Base-by-base conservation (phyloP, 73 alveolate genomes). In the Paramecium caudatum region DNA sequence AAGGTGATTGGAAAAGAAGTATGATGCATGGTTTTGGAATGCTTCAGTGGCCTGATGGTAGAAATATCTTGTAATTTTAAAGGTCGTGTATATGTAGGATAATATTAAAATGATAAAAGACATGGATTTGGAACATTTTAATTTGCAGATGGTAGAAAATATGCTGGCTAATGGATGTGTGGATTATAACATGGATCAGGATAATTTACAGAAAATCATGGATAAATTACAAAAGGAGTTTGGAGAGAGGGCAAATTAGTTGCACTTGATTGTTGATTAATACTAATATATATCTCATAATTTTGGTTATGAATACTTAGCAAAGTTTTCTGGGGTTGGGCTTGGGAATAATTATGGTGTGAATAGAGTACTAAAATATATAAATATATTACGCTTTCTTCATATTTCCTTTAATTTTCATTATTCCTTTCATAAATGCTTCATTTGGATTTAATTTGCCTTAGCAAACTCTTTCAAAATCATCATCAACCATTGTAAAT, bases 351-450 rank as follows among this genome's bases (percentile, higher is more conserved):
- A 83, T 9, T 82, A 96, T 39, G 97, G 97, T 81, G 97, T 74
- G 43, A 74, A 74, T n/a, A 74, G 47, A n/a, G 43, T 27, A 41
- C 88, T 74, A 39, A 41, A 19, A 15, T 27, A 8, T 13, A 41
- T 7, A 91, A 91, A 94, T 91, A 63, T 94, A 90, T 41, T 96
- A 92, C 83, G 98, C 98, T 88, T 94, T 93, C 32, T 95, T 96
- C 95, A 95, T 94, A 84, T 94, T 93, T 48, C 98, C 98, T 84
- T 92, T 91, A 69, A 95, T 94, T 82, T 95, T 95, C 98, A 95
- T 94, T 84, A 92, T 92, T 46, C 98, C 98, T 45, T 93, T 94
- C 95, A 94, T 90, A 91, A 94, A 94, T 46, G 98, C 98, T 92
- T 91, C 92, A 50, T 94, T 92, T 61, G 97, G 97, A 94, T 92